Base-by-base conservation (phyloP, 2,329 filamentous ascomycete species). In the Setomelanomma holmii region DNA sequence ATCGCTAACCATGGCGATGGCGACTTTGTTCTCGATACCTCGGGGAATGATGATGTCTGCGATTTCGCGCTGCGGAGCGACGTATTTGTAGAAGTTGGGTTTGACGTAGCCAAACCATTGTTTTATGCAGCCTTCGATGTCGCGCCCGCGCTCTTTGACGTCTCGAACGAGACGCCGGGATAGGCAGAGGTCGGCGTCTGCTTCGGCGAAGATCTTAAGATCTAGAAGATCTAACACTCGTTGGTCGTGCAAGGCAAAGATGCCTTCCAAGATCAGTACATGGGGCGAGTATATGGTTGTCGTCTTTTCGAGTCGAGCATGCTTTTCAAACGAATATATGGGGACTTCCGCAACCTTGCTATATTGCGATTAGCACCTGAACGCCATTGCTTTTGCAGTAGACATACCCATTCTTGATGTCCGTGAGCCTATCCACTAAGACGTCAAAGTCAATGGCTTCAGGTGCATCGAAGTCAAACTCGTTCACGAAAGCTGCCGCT, bases 71-170 rank as follows among this genome's bases (percentile, higher is more conserved):
- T 99, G 95, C 27, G 95, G 95, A 58, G 96, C 89, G 50, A 99
- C 95, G 69, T 86, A 98, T 82, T 89, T 91, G 74, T 93, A 89
- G 67, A 96, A 98, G 69, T 98, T 98, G 3, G 95, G 95, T 76
- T 99, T 99, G 38, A 99, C 95, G 71, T 90, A 99, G 10, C 79
- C 80, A 73, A 98, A 97, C 95, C 95, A 99, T 74, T 99, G 95
- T 76, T 98, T 98, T 74, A 99, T 93, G 68, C 93, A 93, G 35
- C 95, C 95, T 71, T 97, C 90, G 50, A 98, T 89, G 68, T 96
- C 93, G 69, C 95, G 85, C 3, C 90, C 93, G 67, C 95, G 87
- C 66, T 96, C 91, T 64, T 86, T 86, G 19, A 98, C 91, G 76
- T 99, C 95, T 68, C 95, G 89, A 33, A 91, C 79, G 61, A 96